These are phyloP conservation scores for Sclerotiophoma versabilis DNA, from an alignment of 2,329 filamentous ascomycete species.

Conservation along the genomic window DNA sequence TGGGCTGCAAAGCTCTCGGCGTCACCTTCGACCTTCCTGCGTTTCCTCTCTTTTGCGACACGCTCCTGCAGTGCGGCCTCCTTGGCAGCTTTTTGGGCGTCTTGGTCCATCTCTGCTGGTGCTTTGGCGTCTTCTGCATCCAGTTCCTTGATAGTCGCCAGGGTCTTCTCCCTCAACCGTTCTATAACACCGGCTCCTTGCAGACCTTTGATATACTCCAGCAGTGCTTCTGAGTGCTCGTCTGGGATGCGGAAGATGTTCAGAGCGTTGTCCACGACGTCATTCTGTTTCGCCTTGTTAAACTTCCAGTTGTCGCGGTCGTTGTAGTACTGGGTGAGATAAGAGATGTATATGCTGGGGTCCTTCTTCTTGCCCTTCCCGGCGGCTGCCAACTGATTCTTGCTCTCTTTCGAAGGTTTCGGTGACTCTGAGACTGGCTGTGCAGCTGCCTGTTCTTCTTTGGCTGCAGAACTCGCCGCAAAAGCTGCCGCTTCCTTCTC, in stretches of 20 bases:
- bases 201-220: slow-evolving; percentile 79
- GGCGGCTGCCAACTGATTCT: background rate
- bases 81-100: slow-evolving; percentile 46
- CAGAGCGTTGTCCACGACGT: slow-evolving; percentile 83
- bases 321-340: slow-evolving; percentile 77
- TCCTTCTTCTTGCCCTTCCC: slow-evolving; percentile 52
- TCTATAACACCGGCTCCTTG: slow-evolving; percentile 74
- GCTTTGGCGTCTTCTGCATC: slow-evolving; percentile 46
- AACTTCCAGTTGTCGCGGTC: slow-evolving; percentile 85
- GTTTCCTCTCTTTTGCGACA: slow-evolving; percentile 40
- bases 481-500: slow-evolving; percentile 24
- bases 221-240: slow-evolving; percentile 71
- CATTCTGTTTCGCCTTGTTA: slow-evolving; percentile 90
- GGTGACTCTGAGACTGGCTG: slow-evolving; percentile 1
- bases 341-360: slow-evolving; percentile 72
- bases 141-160: slow-evolving; percentile 64
- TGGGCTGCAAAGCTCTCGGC: slow-evolving; percentile 35
- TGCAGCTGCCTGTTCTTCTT: background rate
- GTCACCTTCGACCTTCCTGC: slow-evolving; percentile 40
- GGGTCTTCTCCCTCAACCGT: slow-evolving; percentile 71
- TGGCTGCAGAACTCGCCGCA: slow-evolving; percentile 14
- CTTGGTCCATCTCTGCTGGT: slow-evolving; percentile 43
- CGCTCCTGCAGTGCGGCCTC: slow-evolving; percentile 47
- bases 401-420: slow-evolving; percentile 3
- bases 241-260: slow-evolving; percentile 74